phyloP scores from a whole-genome alignment of 208 protist species.

The Phytomonas sp. region DNA sequence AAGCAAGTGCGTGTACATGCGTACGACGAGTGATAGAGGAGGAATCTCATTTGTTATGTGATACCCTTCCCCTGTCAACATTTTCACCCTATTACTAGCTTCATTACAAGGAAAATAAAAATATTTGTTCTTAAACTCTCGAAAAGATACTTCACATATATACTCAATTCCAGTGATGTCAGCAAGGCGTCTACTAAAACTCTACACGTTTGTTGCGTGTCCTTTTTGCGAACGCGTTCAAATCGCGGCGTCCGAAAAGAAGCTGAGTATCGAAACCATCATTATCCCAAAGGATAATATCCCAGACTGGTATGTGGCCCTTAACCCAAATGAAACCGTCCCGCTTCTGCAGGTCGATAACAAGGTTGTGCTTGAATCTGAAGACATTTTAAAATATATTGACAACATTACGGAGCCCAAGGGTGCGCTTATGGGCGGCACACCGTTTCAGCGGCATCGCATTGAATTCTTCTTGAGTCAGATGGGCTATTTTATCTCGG shows the following conservation, averaged over 20 bases:
- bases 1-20: neutral
- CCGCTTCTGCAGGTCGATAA: constrained; percentile 54
- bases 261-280: constrained; percentile 37
- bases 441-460: constrained; percentile 38
- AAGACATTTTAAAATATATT: constrained; percentile 65
- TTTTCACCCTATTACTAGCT: neutral
- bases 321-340: constrained; percentile 69
- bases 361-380: constrained; percentile 54
- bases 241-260: constrained; percentile 53
- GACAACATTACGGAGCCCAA: constrained; percentile 27
- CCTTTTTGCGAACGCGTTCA: constrained; percentile 62
- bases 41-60: neutral
- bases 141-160: neutral
- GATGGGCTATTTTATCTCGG: constrained; percentile 37
- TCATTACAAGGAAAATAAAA: neutral
- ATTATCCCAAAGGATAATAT: constrained; percentile 33
- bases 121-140: neutral
- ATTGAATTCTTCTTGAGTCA: constrained; percentile 74
- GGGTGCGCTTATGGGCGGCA: constrained; percentile 29
- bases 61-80: neutral
- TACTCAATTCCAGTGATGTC: neutral
- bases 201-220: constrained; percentile 43
- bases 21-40: neutral
- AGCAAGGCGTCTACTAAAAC: constrained; percentile 27
- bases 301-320: constrained; percentile 68